Base-by-base conservation (phyloP, 2,329 filamentous ascomycete species). In the Didymellaceae sp. region DNA sequence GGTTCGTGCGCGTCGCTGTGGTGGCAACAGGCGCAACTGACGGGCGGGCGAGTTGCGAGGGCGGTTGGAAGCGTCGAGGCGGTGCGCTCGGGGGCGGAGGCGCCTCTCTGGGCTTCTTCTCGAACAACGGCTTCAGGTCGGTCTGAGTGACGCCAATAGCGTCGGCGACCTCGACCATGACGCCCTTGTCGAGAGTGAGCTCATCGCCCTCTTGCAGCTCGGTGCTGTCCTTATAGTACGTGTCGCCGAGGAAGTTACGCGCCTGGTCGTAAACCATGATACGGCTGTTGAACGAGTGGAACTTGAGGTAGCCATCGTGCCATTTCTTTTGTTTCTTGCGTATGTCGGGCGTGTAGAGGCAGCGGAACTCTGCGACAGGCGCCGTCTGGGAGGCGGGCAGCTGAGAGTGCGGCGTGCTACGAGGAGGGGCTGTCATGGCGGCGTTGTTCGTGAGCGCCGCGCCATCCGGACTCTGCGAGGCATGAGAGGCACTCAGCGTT, bases 221-320 rank as follows among this genome's bases (percentile, higher is more conserved):
- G 28, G 81, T 82, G 43, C 83, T 81, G 35, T 86, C 81, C 33
- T 85, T 85, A 86, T 89, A 94, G 73, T 96, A 90, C 24, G 86
- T 84, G 70, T 96, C 92, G 3, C 91, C 92, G 21, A 97, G 82
- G 58, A 87, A 90, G 68, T 92, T 90, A 0, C 89, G 85, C 2
- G 83, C 78, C 37, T 90, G 86, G 70, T 96, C 91, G 63, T 94
- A 93, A 6, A 95, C 89, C 90, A 97, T 95, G 52, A 94, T 79
- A 4, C 90, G 86, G 67, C 86, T 90, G 76, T 97, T 97, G 82
- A 96, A 96, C 0, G 89, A 88, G 68, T 97, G 92, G 58, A 88
- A 96, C 58, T 88, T 89, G 54, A 97, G 82, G 42, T 86, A 86
- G 26, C 93, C 92, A 86, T 97, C 92, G 66, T 96, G 90, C 92